A percentile compares a stretch with the other conserved stretches of the same genome.
Evolutionary conservation across 2,329 filamentous ascomycete species (phyloP).

Genomic region (Alternaria arbusti): DNA sequence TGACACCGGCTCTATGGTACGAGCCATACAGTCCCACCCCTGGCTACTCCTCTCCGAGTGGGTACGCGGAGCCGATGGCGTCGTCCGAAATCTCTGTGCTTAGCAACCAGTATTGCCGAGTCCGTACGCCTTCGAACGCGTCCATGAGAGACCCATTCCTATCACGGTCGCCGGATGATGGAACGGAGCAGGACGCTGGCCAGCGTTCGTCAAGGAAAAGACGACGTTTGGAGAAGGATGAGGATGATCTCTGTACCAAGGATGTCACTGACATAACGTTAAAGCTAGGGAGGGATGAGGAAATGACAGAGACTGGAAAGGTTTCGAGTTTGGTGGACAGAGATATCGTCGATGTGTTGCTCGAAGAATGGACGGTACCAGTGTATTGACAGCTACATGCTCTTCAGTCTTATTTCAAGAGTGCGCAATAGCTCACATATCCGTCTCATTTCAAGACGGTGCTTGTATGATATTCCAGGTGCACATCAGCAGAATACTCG

Average conservation of each 20-base stretch:
- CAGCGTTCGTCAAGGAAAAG: no score
- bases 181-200: not conserved
- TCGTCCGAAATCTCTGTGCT: no score
- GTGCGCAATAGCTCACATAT: not conserved
- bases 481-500: not conserved
- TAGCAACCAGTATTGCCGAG: no score
- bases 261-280: not conserved
- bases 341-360: conserved; percentile 27
- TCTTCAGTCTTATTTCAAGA: not conserved
- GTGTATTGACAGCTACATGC: not conserved
- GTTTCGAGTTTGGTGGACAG: not conserved
- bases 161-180: not conserved
- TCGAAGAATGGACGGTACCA: conserved; percentile 24
- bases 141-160: no score
- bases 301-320: not conserved
- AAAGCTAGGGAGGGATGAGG: not conserved
- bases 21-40: no score
- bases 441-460: not conserved
- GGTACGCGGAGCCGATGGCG: no score
- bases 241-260: no score
- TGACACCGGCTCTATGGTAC: no score
- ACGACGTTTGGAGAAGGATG: not conserved
- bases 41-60: no score
- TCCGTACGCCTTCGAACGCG: no score
- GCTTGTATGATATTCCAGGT: no score